Evolutionary conservation across 2,329 filamentous ascomycete species (phyloP).

Genomic region (Cadophora sp.): DNA sequence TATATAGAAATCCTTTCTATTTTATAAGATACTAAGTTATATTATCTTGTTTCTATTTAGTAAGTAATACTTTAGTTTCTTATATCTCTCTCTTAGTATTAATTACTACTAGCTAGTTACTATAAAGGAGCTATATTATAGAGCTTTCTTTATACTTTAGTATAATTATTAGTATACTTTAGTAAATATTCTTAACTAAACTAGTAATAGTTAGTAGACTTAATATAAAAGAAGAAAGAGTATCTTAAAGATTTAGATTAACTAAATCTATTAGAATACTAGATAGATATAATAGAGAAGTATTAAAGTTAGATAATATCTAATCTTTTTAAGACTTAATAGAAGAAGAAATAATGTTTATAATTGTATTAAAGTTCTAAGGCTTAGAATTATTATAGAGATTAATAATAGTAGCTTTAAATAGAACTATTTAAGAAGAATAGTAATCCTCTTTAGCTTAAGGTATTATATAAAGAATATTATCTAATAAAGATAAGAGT

Average conservation of each 20-base stretch:
- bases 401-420: conserved; percentile 22
- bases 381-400: conserved; percentile 25
- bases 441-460: conserved; percentile 6
- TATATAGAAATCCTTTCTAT: conserved; percentile 34
- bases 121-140: conserved; percentile 20
- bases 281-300: conserved; percentile 30
- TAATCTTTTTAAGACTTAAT: conserved; percentile 23
- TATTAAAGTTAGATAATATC: conserved; percentile 23
- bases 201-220: conserved; percentile 18
- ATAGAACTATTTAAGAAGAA: conserved; percentile 5
- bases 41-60: conserved; percentile 34
- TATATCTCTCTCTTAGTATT: conserved; percentile 24
- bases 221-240: conserved; percentile 27
- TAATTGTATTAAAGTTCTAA: conserved; percentile 24
- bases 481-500: conserved; percentile 26
- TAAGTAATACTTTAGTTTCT: conserved; percentile 35
- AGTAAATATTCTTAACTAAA: conserved; percentile 16
- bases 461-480: conserved; percentile 26
- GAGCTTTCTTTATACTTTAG: conserved; percentile 17
- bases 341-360: conserved; percentile 26
- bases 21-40: conserved; percentile 35
- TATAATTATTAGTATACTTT: conserved; percentile 20
- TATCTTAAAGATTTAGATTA: conserved; percentile 29
- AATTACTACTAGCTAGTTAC: conserved; percentile 22
- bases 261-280: conserved; percentile 30